phyloP scores from a whole-genome alignment of 768 basidiomycete species.

The Kwoniella heveanensis region DNA sequence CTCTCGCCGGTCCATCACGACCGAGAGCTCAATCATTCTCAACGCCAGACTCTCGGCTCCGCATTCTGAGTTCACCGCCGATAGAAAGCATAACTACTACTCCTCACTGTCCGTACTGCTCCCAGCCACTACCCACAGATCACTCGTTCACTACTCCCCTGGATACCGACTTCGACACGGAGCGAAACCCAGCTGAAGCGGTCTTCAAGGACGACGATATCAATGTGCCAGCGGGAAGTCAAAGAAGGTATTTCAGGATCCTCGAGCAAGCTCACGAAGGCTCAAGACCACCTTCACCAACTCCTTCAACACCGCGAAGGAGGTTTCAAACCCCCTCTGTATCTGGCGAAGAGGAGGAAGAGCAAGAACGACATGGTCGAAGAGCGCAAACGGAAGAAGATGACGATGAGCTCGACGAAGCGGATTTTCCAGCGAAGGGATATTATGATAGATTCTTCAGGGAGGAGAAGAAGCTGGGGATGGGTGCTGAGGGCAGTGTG shows the following conservation, averaged over 20 bases:
- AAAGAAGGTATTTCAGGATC: slow-evolving; percentile 42
- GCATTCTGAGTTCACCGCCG: slow-evolving; percentile 2
- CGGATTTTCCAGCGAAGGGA: slow-evolving; percentile 66
- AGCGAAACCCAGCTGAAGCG: background rate
- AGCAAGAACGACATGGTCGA: background rate
- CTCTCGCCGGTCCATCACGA: background rate
- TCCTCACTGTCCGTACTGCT: slow-evolving; percentile 47
- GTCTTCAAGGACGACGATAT: background rate
- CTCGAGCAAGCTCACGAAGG: slow-evolving; percentile 51
- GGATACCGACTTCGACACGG: background rate
- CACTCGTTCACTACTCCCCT: background rate
- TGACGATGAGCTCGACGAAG: slow-evolving; percentile 23
- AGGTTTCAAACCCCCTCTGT: slow-evolving; percentile 4
- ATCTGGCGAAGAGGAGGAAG: slow-evolving; percentile 7
- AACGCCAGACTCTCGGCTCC: background rate
- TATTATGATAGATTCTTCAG: slow-evolving; percentile 92
- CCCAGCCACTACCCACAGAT: slow-evolving; percentile 34
- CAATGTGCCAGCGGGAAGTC: background rate
- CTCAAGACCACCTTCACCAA: slow-evolving; percentile 40
- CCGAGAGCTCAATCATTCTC: background rate
- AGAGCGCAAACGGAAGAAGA: slow-evolving; percentile 14
- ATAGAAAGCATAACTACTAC: slow-evolving; percentile 19
- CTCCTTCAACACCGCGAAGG: slow-evolving; percentile 12
- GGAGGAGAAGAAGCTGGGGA: slow-evolving; percentile 83
- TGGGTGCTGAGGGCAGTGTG: slow-evolving; percentile 93